phyloP scores from a whole-genome alignment of 495 filamentous ascomycete species.

The Achaetomiella virescens region DNA sequence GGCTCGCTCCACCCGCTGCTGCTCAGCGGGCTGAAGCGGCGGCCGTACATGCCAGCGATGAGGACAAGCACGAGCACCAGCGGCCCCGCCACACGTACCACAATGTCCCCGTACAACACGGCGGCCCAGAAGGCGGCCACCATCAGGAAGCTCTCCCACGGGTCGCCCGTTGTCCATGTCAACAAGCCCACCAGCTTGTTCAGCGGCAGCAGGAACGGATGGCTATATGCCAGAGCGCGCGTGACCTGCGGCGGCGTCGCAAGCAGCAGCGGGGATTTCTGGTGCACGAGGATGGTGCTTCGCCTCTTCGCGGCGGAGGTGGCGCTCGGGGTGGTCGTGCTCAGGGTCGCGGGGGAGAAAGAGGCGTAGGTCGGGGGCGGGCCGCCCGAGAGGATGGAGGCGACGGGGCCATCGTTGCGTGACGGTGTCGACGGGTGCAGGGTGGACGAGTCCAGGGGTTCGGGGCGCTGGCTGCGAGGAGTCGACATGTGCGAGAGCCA shows the following conservation, averaged over 20 bases:
- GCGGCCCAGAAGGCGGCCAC: conserved; percentile 78
- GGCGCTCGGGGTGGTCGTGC: conserved; percentile 43
- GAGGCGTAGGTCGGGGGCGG: conserved; percentile 30
- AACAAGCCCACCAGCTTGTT: conserved; percentile 78
- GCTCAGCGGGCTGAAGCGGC: conserved; percentile 83
- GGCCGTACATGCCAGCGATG: conserved; percentile 86
- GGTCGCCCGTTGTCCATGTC: conserved; percentile 88
- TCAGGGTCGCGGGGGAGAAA: conserved; percentile 78
- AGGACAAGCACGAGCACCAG: conserved; percentile 70
- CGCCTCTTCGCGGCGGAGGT: conserved; percentile 67
- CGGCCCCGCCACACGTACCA: conserved; percentile 75
- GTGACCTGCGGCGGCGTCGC: conserved; percentile 93
- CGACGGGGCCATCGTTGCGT: conserved; percentile 22
- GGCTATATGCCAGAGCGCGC: conserved; percentile 83
- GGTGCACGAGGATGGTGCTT: conserved; percentile 89
- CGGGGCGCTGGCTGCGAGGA: conserved; percentile 33
- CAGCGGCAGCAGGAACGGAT: conserved; percentile 82
- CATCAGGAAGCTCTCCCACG: conserved; percentile 94
- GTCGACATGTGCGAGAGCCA: conserved; percentile 48
- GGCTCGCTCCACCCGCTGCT: conserved; percentile 67
- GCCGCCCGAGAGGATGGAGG: conserved; percentile 18
- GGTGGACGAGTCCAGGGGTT: conserved; percentile 26
- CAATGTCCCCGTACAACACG: conserved; percentile 75
- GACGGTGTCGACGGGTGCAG: conserved; percentile 22
- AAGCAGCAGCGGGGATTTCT: conserved; percentile 88